A percentile compares a stretch with the other conserved stretches of the same genome.
phyloP scores from a whole-genome alignment of 2,329 filamentous ascomycete genomes.

The Epichloe amarillans region DNA sequence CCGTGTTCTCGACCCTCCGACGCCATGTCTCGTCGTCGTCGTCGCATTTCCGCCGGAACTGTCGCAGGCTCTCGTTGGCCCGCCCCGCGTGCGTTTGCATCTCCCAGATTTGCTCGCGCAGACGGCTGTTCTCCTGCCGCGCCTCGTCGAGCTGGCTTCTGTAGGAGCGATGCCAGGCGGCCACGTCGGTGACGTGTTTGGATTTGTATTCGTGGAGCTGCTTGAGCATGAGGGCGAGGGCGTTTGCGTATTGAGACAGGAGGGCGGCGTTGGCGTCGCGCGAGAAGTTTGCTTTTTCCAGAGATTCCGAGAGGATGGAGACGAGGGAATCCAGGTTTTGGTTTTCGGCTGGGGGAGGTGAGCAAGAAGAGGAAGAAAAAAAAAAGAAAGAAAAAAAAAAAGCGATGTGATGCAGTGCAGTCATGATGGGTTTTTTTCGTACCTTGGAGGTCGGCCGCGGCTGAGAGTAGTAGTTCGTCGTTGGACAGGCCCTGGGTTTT shows the following conservation, averaged over 20 bases:
- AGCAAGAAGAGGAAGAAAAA: background rate
- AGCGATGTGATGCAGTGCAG: background rate
- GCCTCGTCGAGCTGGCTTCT: slow-evolving; percentile 51
- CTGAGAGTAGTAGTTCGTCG: slow-evolving; percentile 42
- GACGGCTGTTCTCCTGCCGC: slow-evolving; percentile 47
- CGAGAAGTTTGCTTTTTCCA: slow-evolving; percentile 47
- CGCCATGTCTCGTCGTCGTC: slow-evolving; percentile 42
- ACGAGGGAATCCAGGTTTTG: slow-evolving; percentile 47
- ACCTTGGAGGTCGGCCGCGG: slow-evolving; percentile 45
- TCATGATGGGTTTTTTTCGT: slow-evolving; percentile 6
- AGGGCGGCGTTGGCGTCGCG: slow-evolving; percentile 48
- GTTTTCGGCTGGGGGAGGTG: slow-evolving; percentile 34
- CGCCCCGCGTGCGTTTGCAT: slow-evolving; percentile 47
- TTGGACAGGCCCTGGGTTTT: slow-evolving; percentile 38
- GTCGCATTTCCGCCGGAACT: slow-evolving; percentile 42
- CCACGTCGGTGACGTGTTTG: slow-evolving; percentile 46
- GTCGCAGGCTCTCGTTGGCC: slow-evolving; percentile 44
- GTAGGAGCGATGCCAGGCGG: slow-evolving; percentile 53
- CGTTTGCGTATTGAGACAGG: slow-evolving; percentile 43
- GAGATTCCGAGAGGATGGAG: slow-evolving; percentile 46
- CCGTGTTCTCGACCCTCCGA: slow-evolving; percentile 36
- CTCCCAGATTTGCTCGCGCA: slow-evolving; percentile 54
- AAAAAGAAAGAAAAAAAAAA: background rate
- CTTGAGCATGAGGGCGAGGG: slow-evolving; percentile 43
- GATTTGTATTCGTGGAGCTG: slow-evolving; percentile 55